phyloP scores from a whole-genome alignment of 805 yeast species.

The Scheffersomyces ergatensis region DNA sequence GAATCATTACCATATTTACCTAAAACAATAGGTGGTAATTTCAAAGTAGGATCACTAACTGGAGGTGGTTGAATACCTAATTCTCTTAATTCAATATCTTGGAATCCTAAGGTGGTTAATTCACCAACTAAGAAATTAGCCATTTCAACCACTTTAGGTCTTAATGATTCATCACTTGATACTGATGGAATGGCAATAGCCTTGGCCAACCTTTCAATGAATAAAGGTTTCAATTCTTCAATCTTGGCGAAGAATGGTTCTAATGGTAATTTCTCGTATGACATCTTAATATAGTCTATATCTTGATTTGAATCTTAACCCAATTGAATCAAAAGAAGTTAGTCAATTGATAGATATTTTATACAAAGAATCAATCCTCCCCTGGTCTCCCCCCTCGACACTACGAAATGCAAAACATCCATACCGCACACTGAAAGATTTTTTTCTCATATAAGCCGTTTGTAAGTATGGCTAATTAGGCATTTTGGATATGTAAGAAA shows the following conservation, averaged over 20 bases:
- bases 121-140: slow-evolving; percentile 76
- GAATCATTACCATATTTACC: slow-evolving; percentile 85
- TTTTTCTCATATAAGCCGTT: background rate
- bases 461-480: background rate
- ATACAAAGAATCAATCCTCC: too few relatives aligned
- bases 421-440: background rate
- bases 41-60: slow-evolving; percentile 60
- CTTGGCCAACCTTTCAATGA: slow-evolving; percentile 65
- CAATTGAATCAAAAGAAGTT: too few relatives aligned
- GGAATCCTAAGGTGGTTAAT: slow-evolving; percentile 70
- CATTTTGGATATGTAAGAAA: background rate
- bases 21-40: slow-evolving; percentile 92
- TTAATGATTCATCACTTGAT: slow-evolving; percentile 81
- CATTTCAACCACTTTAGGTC: slow-evolving; percentile 89
- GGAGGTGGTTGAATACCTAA: slow-evolving; percentile 94
- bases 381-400: background rate
- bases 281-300: slow-evolving; percentile 18
- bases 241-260: slow-evolving; percentile 58
- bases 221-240: slow-evolving; percentile 71
- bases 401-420: background rate
- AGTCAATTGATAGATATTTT: background rate
- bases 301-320: too few relatives aligned
- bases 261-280: slow-evolving; percentile 38
- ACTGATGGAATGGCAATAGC: slow-evolving; percentile 97
- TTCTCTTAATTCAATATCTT: slow-evolving; percentile 76